phyloP scores from a whole-genome alignment of 306 rosid species.

The Potentilla sterilis region DNA sequence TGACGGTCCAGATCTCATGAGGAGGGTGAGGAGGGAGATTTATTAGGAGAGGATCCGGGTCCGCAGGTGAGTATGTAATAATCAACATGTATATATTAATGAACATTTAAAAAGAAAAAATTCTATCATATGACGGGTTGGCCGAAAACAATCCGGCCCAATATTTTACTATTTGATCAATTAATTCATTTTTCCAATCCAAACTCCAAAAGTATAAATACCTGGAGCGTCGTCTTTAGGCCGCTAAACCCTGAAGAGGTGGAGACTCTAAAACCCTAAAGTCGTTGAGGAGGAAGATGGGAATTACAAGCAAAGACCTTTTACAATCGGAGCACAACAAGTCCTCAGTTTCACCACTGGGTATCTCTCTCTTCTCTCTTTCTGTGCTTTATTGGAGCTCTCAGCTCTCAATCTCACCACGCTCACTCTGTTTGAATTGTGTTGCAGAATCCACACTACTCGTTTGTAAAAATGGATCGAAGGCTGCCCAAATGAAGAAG shows the following conservation, averaged over 20 bases:
- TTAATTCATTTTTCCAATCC: no score
- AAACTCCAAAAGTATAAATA: no score
- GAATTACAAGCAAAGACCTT: constrained; percentile 69
- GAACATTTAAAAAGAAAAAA: no score
- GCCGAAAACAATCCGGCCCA: no score
- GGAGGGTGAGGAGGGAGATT: no score
- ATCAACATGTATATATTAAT: no score
- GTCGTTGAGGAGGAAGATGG: constrained; percentile 36
- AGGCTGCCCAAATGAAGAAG: constrained; percentile 23
- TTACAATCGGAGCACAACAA: constrained; percentile 52
- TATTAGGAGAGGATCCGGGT: no score
- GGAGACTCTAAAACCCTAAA: neutral
- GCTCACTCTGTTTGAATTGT: neutral
- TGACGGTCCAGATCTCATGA: no score
- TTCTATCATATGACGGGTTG: no score
- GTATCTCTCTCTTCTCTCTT: constrained; percentile 28
- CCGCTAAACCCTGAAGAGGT: neutral
- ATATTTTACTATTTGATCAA: no score
- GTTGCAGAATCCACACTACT: constrained; percentile 54
- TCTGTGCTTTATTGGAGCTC: neutral
- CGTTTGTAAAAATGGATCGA: constrained; percentile 34
- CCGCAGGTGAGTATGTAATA: no score
- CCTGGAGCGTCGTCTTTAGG: neutral
- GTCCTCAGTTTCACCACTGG: constrained; percentile 46
- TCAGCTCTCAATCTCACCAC: neutral